phyloP scores from a whole-genome alignment of 148 eudicot species.

The Amaranthus hypochondriacus region DNA sequence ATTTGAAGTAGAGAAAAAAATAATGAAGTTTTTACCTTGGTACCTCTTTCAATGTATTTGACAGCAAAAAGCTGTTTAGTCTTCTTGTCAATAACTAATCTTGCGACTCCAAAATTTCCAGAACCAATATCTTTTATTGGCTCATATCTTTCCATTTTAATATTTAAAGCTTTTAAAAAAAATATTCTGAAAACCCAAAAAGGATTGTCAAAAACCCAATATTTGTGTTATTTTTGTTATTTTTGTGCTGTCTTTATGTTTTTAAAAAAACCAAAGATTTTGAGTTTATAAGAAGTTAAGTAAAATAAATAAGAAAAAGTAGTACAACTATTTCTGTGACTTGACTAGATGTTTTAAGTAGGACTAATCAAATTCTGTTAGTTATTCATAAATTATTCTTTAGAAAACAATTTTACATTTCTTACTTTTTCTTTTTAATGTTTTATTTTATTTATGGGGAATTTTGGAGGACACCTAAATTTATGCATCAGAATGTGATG shows the following conservation, averaged over 20 bases:
- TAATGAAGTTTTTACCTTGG: conserved; percentile 22
- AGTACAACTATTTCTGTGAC: too few relatives aligned
- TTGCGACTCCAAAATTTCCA: conserved; percentile 58
- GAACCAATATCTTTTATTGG: conserved; percentile 41
- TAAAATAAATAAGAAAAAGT: too few relatives aligned
- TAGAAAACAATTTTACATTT: background rate
- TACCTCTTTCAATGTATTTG: conserved; percentile 57
- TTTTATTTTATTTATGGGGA: background rate
- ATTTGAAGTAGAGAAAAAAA: too few relatives aligned
- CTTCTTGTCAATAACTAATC: conserved; percentile 46
- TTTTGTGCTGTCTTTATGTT: too few relatives aligned
- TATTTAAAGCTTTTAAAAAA: too few relatives aligned
- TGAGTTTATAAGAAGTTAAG: too few relatives aligned
- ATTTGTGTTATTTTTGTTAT: too few relatives aligned
- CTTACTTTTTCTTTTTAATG: background rate
- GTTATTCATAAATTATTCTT: background rate
- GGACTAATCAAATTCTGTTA: background rate
- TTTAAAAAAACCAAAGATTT: too few relatives aligned
- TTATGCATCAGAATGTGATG: background rate
- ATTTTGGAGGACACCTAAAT: conserved; percentile 16
- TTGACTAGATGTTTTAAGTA: too few relatives aligned
- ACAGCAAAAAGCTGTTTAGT: conserved; percentile 47
- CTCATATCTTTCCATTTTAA: conserved; percentile 41
- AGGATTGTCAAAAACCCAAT: too few relatives aligned
- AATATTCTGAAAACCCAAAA: too few relatives aligned